Percentiles rank a stretch among this genome's conserved stretches.
These are phyloP conservation scores for Botrytis squamosa DNA, from an alignment of 2,329 filamentous ascomycete genomes.

Conservation along the genomic window DNA sequence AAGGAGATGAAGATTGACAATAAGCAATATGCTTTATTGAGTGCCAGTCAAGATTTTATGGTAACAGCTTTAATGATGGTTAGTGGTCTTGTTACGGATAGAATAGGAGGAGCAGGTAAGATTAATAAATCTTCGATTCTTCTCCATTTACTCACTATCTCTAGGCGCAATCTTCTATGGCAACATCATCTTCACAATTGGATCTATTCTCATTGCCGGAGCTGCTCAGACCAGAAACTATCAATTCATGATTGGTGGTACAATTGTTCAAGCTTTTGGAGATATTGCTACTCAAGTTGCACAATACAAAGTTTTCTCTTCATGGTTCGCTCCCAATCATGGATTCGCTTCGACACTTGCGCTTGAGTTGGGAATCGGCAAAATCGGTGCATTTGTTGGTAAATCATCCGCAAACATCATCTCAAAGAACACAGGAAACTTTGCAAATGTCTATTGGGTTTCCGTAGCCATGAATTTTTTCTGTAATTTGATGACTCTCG, in stretches of 20 bases:
- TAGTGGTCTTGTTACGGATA: conserved; percentile 56
- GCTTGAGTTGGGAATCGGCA: conserved; percentile 59
- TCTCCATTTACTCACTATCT: background rate
- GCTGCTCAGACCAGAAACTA: conserved; percentile 56
- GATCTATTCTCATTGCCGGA: conserved; percentile 58
- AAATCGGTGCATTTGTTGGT: conserved; percentile 60
- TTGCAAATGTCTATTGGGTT: conserved; percentile 62
- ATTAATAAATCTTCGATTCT: no score
- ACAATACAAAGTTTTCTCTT: conserved; percentile 64
- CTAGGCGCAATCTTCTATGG: conserved; percentile 53
- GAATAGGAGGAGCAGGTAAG: conserved; percentile 56
- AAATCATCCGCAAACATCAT: conserved; percentile 55
- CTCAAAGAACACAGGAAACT: conserved; percentile 52
- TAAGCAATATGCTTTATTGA: conserved; percentile 56
- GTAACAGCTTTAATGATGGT: conserved; percentile 53
- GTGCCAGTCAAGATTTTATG: conserved; percentile 63
- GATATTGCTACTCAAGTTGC: conserved; percentile 64
- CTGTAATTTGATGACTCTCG: conserved; percentile 53
- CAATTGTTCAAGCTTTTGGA: conserved; percentile 48
- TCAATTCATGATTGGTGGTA: conserved; percentile 59
- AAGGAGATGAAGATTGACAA: conserved; percentile 61
- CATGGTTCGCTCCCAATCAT: conserved; percentile 61
- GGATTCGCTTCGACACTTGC: conserved; percentile 62
- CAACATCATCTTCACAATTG: conserved; percentile 58
- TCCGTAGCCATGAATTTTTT: conserved; percentile 64